Evolutionary conservation across 2,329 filamentous ascomycete genomes (phyloP).

Genomic region (Botrytis sinoallii): DNA sequence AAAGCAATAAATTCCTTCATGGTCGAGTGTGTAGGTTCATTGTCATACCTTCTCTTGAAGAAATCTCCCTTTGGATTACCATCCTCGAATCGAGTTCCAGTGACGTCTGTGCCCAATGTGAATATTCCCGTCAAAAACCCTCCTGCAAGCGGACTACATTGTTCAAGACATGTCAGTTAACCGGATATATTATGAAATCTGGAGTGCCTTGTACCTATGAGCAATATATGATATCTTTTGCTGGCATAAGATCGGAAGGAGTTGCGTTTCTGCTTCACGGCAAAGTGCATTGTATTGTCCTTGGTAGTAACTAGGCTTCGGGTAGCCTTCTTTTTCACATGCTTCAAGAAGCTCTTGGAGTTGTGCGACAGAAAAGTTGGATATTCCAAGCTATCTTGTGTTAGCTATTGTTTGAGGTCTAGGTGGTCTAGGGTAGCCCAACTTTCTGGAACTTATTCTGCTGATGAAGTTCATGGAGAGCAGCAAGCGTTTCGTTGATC

Average conservation of each 20-base stretch:
- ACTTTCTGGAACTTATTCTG: slow-evolving; percentile 6
- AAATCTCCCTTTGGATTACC: background rate
- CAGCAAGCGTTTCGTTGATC: background rate
- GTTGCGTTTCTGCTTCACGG: slow-evolving; percentile 1
- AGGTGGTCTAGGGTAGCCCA: background rate
- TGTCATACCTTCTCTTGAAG: background rate
- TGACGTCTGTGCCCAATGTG: background rate
- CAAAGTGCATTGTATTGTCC: slow-evolving; percentile 1
- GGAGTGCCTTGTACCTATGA: background rate
- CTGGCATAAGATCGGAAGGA: background rate
- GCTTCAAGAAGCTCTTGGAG: background rate
- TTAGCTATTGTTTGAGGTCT: background rate
- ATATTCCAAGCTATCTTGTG: slow-evolving; percentile 1
- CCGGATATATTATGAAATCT: background rate
- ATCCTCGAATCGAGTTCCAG: background rate
- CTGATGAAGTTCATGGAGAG: slow-evolving; percentile 11
- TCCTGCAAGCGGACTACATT: background rate
- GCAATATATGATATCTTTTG: slow-evolving; percentile 13
- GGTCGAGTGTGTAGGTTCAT: background rate
- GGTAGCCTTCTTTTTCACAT: background rate
- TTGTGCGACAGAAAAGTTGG: slow-evolving; percentile 6
- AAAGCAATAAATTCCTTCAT: background rate
- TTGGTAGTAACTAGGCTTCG: slow-evolving; percentile 8
- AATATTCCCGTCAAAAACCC: background rate
- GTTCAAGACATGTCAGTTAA: background rate